A percentile compares a stretch with the other conserved stretches of the same genome.
phyloP scores from a whole-genome alignment of 768 basidiomycete species.

The Trichaptum fuscoviolaceum region DNA sequence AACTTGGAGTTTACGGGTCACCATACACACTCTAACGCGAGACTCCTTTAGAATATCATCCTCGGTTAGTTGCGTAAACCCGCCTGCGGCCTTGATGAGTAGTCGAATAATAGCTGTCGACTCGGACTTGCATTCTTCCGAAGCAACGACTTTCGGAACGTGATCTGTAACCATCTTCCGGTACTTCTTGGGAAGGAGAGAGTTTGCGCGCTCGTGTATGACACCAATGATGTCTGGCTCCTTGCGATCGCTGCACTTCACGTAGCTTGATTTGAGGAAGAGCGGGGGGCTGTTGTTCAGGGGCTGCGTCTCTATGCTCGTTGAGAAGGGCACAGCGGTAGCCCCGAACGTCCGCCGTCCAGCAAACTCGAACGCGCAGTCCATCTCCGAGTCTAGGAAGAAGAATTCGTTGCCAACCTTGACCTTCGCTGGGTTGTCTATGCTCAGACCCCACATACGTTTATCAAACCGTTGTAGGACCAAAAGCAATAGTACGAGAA shows the following conservation, averaged over 20 bases:
- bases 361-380: not conserved
- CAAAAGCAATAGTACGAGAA: constrained; percentile 20
- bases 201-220: not conserved
- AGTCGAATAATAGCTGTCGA: not conserved
- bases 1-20: not conserved
- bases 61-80: not conserved
- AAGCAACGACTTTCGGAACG: not conserved
- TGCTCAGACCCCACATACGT: not conserved
- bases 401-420: not conserved
- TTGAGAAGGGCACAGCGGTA: not conserved
- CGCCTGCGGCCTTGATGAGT: not conserved
- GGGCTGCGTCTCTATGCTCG: not conserved
- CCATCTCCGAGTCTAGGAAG: not conserved
- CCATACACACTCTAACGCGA: not conserved
- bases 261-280: not conserved
- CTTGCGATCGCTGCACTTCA: not conserved
- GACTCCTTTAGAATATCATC: not conserved
- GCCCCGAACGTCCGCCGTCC: not conserved
- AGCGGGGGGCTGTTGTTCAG: not conserved
- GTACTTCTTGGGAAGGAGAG: not conserved
- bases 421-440: not conserved
- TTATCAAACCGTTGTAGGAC: constrained; percentile 20
- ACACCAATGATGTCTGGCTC: not conserved
- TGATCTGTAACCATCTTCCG: not conserved
- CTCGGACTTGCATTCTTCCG: not conserved